phyloP scores from a whole-genome alignment of 345 rosid genomes.

The Eucalyptus polyanthemos region DNA sequence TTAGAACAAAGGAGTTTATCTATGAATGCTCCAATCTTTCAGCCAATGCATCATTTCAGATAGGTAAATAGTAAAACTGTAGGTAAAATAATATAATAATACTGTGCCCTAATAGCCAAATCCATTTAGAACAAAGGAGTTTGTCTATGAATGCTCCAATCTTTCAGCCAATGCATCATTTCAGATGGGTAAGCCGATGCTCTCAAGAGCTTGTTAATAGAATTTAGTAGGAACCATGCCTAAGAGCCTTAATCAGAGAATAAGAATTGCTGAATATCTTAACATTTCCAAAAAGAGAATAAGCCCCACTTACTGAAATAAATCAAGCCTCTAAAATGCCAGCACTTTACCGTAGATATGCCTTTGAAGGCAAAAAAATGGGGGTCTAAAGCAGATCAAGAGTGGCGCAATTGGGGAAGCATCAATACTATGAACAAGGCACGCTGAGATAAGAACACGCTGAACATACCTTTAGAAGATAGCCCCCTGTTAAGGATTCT shows the following conservation, averaged over 20 bases:
- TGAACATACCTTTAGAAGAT: slow-evolving; percentile 30
- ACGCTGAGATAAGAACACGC: not conserved
- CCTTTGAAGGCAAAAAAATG: not conserved
- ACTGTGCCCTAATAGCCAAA: not conserved
- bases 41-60: not conserved
- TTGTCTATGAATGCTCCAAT: not conserved
- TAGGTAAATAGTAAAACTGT: not conserved
- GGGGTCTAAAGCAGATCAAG: not conserved
- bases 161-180: not conserved
- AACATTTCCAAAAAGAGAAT: not conserved
- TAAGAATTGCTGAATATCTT: not conserved
- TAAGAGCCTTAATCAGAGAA: not conserved
- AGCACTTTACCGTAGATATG: not conserved
- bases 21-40: not conserved
- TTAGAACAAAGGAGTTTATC: not conserved
- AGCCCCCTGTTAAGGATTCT: slow-evolving; percentile 25
- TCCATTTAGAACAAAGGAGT: not conserved
- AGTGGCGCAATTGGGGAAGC: not conserved
- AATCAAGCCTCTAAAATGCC: not conserved
- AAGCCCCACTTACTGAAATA: not conserved
- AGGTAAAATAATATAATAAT: not conserved
- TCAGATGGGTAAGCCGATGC: not conserved
- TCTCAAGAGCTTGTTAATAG: not conserved
- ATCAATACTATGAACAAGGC: not conserved
- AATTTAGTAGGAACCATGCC: not conserved